These are phyloP conservation scores for Paecilomyces fulvus DNA, from an alignment of 2,329 filamentous ascomycete species.

Conservation along the genomic window DNA sequence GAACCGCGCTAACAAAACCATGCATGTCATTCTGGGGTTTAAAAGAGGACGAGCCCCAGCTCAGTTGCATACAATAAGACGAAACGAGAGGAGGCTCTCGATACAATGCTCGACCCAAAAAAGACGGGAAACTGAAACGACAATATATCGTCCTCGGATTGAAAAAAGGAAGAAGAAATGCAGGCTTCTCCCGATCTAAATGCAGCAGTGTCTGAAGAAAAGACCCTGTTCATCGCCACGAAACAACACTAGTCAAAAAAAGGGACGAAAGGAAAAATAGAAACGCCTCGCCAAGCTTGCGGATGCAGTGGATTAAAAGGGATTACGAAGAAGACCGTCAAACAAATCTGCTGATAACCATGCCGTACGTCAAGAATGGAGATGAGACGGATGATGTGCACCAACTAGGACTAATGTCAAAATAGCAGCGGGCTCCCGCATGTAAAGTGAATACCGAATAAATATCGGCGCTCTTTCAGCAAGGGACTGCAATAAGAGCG, in stretches of 20 bases:
- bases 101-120: not conserved
- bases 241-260: conserved; percentile 10
- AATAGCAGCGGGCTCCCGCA: not conserved
- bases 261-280: conserved; percentile 12
- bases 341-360: not conserved
- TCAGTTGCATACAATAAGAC: not conserved
- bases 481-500: not conserved
- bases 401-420: not conserved
- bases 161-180: conserved; percentile 15
- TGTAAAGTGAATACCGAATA: not conserved
- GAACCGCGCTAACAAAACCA: conserved; percentile 1
- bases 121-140: conserved; percentile 1
- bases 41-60: conserved; percentile 7
- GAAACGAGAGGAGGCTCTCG: not conserved
- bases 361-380: not conserved
- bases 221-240: conserved; percentile 17
- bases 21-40: not conserved
- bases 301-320: conserved; percentile 1
- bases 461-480: not conserved
- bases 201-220: conserved; percentile 14
- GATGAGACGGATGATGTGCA: not conserved
- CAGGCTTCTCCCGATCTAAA: conserved; percentile 22
- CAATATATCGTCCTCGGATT: conserved; percentile 8
- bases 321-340: not conserved
- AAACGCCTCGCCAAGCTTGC: conserved; percentile 11